These are phyloP conservation scores for Hypomyces rosellus DNA, from an alignment of 2,329 filamentous ascomycete genomes.

Conservation along the genomic window DNA sequence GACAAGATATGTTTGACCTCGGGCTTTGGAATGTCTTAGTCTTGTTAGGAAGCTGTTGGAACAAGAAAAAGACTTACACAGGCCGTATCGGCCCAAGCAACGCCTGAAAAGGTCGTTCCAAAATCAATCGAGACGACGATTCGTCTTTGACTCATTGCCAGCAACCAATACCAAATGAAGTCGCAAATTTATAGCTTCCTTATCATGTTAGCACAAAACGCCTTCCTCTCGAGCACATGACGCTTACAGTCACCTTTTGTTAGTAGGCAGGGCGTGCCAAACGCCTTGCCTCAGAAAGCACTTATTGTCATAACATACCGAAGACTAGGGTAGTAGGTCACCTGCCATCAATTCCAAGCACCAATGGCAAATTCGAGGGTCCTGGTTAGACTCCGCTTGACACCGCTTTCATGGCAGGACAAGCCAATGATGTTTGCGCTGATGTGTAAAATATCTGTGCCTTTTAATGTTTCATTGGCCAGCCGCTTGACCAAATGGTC, in stretches of 20 bases:
- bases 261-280: constrained; percentile 2
- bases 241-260: not conserved
- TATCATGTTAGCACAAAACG: constrained; percentile 1
- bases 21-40: constrained; percentile 25
- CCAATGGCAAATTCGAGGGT: constrained; percentile 5
- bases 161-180: not conserved
- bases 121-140: constrained; percentile 51
- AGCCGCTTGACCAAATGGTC: constrained; percentile 1
- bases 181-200: too few relatives aligned
- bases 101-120: constrained; percentile 50
- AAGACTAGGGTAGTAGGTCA: constrained; percentile 2
- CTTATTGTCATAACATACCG: constrained; percentile 6
- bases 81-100: constrained; percentile 44
- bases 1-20: constrained; percentile 37
- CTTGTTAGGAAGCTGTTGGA: constrained; percentile 6
- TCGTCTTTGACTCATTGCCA: constrained; percentile 29
- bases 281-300: constrained; percentile 4
- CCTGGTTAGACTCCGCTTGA: constrained; percentile 7
- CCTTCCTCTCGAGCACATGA: constrained; percentile 1
- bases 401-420: constrained; percentile 5
- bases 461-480: not conserved
- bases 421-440: constrained; percentile 5
- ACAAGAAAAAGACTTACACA: constrained; percentile 21
- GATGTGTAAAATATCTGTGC: not conserved
- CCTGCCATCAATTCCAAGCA: not conserved